Evolutionary conservation across 1,284 basidiomycete genomes (phyloP).

Genomic region (Cystobasidiaceae sp.): DNA sequence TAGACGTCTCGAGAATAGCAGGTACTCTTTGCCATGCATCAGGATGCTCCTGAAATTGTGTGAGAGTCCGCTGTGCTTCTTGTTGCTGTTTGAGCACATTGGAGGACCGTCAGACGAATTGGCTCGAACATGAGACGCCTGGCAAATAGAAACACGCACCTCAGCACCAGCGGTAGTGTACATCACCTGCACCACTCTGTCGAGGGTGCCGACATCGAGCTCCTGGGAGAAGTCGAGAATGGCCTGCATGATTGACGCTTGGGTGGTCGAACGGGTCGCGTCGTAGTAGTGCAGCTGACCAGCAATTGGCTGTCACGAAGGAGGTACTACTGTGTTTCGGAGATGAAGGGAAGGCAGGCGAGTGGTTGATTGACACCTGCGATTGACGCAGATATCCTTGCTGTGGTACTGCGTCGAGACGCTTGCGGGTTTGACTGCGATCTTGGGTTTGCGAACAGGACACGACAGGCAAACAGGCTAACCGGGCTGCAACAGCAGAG

Average conservation of each 20-base stretch:
- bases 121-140: no score
- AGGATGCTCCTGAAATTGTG: conserved; percentile 94
- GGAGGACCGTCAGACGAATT: background rate
- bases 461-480: no score
- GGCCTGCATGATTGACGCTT: conserved; percentile 51
- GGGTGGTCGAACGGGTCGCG: background rate
- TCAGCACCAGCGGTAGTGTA: conserved; percentile 63
- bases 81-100: conserved; percentile 62
- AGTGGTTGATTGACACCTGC: no score
- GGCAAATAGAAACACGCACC: background rate
- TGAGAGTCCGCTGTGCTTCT: conserved; percentile 80
- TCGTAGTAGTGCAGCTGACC: background rate
- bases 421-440: no score
- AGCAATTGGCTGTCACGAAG: no score
- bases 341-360: no score
- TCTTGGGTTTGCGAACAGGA: no score
- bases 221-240: conserved; percentile 79
- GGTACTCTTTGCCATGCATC: conserved; percentile 98
- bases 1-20: conserved; percentile 79
- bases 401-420: no score
- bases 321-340: no score
- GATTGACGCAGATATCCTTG: no score
- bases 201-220: conserved; percentile 75
- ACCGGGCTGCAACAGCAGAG: no score
- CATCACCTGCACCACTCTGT: conserved; percentile 77